A percentile compares a stretch with the other conserved stretches of the same genome.
Conservation (phyloP, 106 monocot genomes). For the Apostasia ramifera region DNA sequence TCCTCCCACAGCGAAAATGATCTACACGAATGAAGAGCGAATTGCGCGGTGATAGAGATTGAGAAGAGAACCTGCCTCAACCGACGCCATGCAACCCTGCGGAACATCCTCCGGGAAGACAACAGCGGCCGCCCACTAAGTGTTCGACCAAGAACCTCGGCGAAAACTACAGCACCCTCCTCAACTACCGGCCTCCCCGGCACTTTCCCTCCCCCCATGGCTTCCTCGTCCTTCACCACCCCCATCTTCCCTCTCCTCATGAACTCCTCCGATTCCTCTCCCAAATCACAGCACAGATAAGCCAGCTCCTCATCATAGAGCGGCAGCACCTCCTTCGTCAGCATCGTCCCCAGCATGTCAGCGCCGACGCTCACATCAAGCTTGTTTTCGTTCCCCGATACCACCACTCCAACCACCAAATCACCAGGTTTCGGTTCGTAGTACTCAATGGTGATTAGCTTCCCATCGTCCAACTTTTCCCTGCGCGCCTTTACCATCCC, state of each 20-base stretch:
- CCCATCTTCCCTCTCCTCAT: slow-evolving; percentile 44
- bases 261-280: slow-evolving; percentile 27
- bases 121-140: slow-evolving; percentile 80
- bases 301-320: slow-evolving; percentile 47
- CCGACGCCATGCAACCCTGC: slow-evolving; percentile 81
- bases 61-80: slow-evolving; percentile 89
- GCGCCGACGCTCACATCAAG: slow-evolving; percentile 80
- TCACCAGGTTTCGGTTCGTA: slow-evolving; percentile 77
- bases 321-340: slow-evolving; percentile 83
- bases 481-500: not conserved
- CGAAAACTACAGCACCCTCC: slow-evolving; percentile 61
- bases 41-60: not conserved
- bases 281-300: slow-evolving; percentile 50
- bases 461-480: not conserved
- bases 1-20: too few relatives aligned
- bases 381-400: slow-evolving; percentile 73
- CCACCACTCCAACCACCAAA: slow-evolving; percentile 67
- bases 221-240: slow-evolving; percentile 72
- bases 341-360: slow-evolving; percentile 67
- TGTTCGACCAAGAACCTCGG: slow-evolving; percentile 83
- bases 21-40: too few relatives aligned
- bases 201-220: slow-evolving; percentile 16
- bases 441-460: slow-evolving; percentile 30
- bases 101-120: slow-evolving; percentile 70
- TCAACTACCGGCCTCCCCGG: slow-evolving; percentile 60